Base-by-base conservation (phyloP, 2,329 filamentous ascomycete genomes). In the Sclerotinia sclerotiorum region DNA sequence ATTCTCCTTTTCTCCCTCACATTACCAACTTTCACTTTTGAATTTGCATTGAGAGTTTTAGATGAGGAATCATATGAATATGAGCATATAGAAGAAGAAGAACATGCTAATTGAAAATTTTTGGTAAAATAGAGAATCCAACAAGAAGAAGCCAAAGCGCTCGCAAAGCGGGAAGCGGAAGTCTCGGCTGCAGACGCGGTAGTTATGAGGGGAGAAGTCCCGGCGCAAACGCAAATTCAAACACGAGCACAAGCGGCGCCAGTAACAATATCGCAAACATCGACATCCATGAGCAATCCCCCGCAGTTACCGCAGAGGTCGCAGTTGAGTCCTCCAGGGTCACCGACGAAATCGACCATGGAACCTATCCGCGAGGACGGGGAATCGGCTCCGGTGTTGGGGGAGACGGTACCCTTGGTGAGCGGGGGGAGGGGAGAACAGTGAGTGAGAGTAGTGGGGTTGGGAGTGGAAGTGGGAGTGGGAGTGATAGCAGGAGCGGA, bases 141-240 rank as follows among this genome's bases (percentile, higher is more conserved):
- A 49, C 52, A 67, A 49, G 52, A 61, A 49, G 64, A 67, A 67
- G 54, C 64, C 42, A 58, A 49, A 35, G 64, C 64, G 27, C 54
- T 48, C 54, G 52, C 64, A 7, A 48, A 39, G 10, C 52, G 49
- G 52, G 54, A 57, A 57, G 63, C 51, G 42, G 39, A 65, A 57
- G 39, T 27, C 32, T 56, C 51, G 6, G 35, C 27, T 6, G 51
- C 39, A 57, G 8, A 15, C 13, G 51, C 17, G 5, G 5, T 19
- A 44, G 51, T 13, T 1, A 13, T 10, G 63, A 24, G 27, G 10
- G 52, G 17, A 13, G 60, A 65, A 65, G 32, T 19, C 2, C 17
- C 52, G 42, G 27, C 51, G n/a, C 64, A 42, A 29, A 39, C 10
- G 0, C 21, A 11, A 5, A 39, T 11, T 0, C 21, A 11, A 10